Percentiles rank a stretch among this genome's conserved stretches.
phyloP scores from a whole-genome alignment of 441 rosid genomes.

The Bocquillonia castaneifolia region DNA sequence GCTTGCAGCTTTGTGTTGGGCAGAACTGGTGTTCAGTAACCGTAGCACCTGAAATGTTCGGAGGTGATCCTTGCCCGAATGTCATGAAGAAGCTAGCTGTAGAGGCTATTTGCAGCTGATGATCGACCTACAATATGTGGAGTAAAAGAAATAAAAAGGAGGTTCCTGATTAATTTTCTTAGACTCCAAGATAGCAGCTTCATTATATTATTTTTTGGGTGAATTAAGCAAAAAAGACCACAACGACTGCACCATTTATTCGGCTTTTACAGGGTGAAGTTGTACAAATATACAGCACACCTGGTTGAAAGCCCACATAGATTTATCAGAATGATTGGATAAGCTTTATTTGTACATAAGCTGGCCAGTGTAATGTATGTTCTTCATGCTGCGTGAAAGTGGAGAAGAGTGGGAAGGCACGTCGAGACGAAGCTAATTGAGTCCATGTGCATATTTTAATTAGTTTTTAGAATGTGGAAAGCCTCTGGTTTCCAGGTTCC shows the following conservation, averaged over 20 bases:
- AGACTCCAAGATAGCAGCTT: conserved; percentile 17
- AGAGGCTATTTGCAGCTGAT: conserved; percentile 78
- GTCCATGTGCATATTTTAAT: conserved; percentile 55
- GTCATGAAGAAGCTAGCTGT: conserved; percentile 91
- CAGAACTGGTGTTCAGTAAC: conserved; percentile 84
- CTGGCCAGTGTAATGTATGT: conserved; percentile 12
- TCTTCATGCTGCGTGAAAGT: conserved; percentile 11
- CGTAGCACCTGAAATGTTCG: conserved; percentile 86
- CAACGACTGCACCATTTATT: conserved; percentile 26
- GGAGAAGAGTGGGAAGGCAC: conserved; percentile 33
- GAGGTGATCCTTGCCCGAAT: conserved; percentile 85
- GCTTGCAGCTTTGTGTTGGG: conserved; percentile 80
- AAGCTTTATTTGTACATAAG: conserved; percentile 27
- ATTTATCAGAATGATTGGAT: conserved; percentile 29
- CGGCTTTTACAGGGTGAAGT: conserved; percentile 59
- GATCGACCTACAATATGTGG: neutral
- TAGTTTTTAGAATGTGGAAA: conserved; percentile 30
- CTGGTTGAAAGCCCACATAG: conserved; percentile 27
- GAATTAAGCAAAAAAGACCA: conserved; percentile 25
- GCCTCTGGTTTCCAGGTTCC: conserved; percentile 49
- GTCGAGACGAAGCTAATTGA: conserved; percentile 39
- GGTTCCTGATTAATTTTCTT: conserved; percentile 19
- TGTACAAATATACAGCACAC: conserved; percentile 72
- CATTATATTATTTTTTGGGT: conserved; percentile 24
- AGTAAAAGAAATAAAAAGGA: conserved; percentile 15